Evolutionary conservation across 2,329 filamentous ascomycete species (phyloP).

Genomic region (Fusarium scirpi): DNA sequence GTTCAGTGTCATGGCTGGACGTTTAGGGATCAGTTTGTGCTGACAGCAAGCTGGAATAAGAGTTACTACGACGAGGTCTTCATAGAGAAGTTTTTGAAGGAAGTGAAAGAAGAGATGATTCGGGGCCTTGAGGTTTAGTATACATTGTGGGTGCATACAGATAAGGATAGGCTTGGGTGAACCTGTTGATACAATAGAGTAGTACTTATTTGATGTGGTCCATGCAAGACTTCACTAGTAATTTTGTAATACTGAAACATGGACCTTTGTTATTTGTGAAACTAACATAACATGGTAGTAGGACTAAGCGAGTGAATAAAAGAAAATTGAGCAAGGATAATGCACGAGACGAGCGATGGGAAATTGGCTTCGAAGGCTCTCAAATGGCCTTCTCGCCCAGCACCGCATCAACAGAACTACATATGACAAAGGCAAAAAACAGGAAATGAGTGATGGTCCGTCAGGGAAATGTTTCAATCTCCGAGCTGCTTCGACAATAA

Average conservation of each 20-base stretch:
- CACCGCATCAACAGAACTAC: not conserved
- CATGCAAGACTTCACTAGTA: too few relatives aligned
- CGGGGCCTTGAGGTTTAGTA: not conserved
- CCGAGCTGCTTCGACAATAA: not conserved
- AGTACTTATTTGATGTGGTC: too few relatives aligned
- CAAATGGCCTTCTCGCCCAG: not conserved
- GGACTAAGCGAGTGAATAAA: not conserved
- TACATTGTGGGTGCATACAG: not conserved
- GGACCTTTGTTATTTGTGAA: not conserved
- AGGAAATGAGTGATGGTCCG: not conserved
- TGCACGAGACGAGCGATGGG: not conserved
- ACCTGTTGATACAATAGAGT: too few relatives aligned
- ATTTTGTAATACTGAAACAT: not conserved
- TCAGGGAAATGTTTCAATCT: not conserved
- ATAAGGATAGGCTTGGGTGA: too few relatives aligned
- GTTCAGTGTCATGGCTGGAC: slow-evolving; percentile 49
- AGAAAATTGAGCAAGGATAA: not conserved
- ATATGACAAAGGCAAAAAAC: not conserved
- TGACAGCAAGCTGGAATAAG: slow-evolving; percentile 51
- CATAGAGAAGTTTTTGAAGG: slow-evolving; percentile 43
- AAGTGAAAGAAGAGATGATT: slow-evolving; percentile 24
- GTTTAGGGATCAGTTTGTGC: slow-evolving; percentile 49
- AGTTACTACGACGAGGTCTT: slow-evolving; percentile 46
- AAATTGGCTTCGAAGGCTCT: not conserved
- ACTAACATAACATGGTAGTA: not conserved